A percentile compares a stretch with the other conserved stretches of the same genome.
These are phyloP conservation scores for Citropsis articulata DNA, from an alignment of 345 rosid species.

Conservation along the genomic window DNA sequence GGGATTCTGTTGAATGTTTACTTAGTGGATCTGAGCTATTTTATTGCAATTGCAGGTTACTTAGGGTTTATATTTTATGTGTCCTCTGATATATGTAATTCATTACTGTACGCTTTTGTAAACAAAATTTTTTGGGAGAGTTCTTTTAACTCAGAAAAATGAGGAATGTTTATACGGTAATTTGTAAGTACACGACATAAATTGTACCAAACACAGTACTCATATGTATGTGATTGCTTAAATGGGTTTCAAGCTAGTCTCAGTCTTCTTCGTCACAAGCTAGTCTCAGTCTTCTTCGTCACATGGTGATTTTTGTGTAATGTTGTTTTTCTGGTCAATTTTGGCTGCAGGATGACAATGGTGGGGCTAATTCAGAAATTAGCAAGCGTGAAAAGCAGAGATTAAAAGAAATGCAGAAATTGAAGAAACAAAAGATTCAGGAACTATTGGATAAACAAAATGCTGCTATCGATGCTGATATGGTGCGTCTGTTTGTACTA, in stretches of 20 bases:
- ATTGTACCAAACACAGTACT: background rate
- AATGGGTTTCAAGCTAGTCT: background rate
- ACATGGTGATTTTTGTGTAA: background rate
- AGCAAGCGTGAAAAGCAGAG: slow-evolving; percentile 90
- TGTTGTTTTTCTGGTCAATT: background rate
- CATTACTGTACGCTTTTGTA: no score
- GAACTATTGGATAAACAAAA: slow-evolving; percentile 88
- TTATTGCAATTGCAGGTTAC: background rate
- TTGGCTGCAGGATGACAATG: slow-evolving; percentile 46
- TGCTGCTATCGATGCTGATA: slow-evolving; percentile 92
- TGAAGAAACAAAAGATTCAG: slow-evolving; percentile 92
- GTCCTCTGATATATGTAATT: background rate
- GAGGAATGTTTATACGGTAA: background rate
- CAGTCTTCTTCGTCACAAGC: background rate
- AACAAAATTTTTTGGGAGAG: background rate
- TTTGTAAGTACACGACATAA: no score
- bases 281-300: background rate
- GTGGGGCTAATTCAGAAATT: slow-evolving; percentile 39
- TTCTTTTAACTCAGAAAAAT: background rate
- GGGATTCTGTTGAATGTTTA: background rate
- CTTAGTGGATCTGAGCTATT: slow-evolving; percentile 10
- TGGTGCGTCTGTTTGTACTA: slow-evolving; percentile 41
- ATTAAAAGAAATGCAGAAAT: slow-evolving; percentile 79
- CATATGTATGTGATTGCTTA: background rate
- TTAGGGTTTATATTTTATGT: background rate